Base-by-base conservation (phyloP, 148 eudicot genomes). In the Bassia scoparia region DNA sequence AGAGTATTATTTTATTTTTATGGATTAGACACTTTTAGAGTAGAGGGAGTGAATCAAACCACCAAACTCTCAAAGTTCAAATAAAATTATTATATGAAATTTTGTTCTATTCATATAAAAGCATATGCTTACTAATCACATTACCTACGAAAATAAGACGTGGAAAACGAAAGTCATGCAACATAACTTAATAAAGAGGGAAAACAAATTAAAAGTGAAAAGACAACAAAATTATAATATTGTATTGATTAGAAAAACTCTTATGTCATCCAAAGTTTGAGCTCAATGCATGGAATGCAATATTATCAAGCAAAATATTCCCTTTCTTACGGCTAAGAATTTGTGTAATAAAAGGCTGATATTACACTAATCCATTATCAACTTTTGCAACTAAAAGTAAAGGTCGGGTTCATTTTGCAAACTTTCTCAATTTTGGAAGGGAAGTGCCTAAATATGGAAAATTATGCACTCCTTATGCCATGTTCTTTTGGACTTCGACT, bases 381-480 rank as follows among this genome's bases (percentile, higher is more conserved):
- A 79, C 82, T 69, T 79, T 69, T 74, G 56, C 74, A 68, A 58
- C 77, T 73, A 38, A 68, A 74, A 79, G 74, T 73, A 67, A 68
- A 79, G 59, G 56, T 24, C 4, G n/a, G n/a, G n/a, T 37, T 0
- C 49, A 53, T 68, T 53, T 38, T 11, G 10, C 59, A 60, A 69
- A 34, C 5, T 48, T 67, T 56, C 33, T 67, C 69, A n/a, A 56
- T 18, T 55, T 55, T 54, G 23, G 65, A 18, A 13, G 53, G 35
- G 17, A 50, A 41, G 46, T 14, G 46, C 8, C 46, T 8, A 8
- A 37, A 37, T 41, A 41, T 0, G 46, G 46, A 41, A 41, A 41
- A 41, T 11, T 41, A 41, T 41, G 8, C 8, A 41, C 0, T n/a
- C n/a, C n/a, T n/a, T n/a, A n/a, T n/a, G n/a, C n/a, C n/a, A n/a